Percentiles rank a stretch among this genome's conserved stretches.
These are phyloP conservation scores for Ceratonia siliqua DNA, from an alignment of 306 rosid species.

Conservation along the genomic window DNA sequence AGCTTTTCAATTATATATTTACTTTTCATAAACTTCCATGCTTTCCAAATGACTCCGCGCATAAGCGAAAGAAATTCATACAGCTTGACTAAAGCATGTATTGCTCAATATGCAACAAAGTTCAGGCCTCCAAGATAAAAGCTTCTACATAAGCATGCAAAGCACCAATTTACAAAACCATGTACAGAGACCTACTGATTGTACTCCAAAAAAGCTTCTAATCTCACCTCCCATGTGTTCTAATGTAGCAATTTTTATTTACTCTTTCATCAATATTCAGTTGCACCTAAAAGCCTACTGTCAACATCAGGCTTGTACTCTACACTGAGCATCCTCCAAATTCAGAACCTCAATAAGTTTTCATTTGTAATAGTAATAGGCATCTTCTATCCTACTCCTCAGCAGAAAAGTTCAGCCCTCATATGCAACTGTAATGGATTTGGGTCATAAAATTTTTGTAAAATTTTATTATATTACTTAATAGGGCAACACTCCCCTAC, in stretches of 20 bases:
- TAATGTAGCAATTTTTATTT: not conserved
- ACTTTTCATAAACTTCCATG: not conserved
- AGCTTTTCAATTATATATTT: not conserved
- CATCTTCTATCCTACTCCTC: too few relatives aligned
- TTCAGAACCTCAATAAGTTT: not conserved
- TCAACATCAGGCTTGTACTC: not conserved
- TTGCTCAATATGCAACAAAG: not conserved
- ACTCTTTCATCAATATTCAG: not conserved
- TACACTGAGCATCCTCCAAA: not conserved
- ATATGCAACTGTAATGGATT: too few relatives aligned
- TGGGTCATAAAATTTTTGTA: too few relatives aligned
- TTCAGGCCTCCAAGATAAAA: conserved; percentile 15
- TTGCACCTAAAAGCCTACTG: not conserved
- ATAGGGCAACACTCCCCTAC: too few relatives aligned
- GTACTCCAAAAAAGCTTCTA: not conserved
- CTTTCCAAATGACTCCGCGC: not conserved
- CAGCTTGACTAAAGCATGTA: not conserved
- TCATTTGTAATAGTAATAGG: not conserved
- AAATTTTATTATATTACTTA: too few relatives aligned
- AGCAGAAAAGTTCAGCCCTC: too few relatives aligned
- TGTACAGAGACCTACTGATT: not conserved
- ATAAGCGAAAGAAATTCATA: not conserved
- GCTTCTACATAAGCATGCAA: not conserved
- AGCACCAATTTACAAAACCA: not conserved
- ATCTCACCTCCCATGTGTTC: not conserved